Conservation (phyloP, 148 eudicot genomes). For the Talinum fruticosum region DNA sequence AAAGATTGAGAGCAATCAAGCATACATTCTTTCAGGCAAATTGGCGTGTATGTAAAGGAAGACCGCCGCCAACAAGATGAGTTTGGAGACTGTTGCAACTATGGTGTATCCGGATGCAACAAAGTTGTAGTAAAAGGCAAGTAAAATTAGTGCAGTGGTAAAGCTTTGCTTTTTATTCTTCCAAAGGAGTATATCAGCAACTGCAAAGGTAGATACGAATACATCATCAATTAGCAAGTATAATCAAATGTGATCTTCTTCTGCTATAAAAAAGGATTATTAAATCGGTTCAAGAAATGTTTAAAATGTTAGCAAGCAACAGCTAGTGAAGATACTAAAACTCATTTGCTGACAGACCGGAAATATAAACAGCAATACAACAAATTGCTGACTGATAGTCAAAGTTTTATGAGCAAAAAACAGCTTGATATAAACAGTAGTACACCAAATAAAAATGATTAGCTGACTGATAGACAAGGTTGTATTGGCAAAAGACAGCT, state of each 20-base stretch:
- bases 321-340: no score
- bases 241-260: neutral
- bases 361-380: no score
- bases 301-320: no score
- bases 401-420: no score
- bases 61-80: slow-evolving; percentile 45
- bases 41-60: slow-evolving; percentile 70
- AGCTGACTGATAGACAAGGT: no score
- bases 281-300: no score
- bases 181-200: slow-evolving; percentile 83
- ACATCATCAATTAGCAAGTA: slow-evolving; percentile 13
- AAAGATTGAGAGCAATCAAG: slow-evolving; percentile 16
- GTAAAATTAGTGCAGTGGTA: slow-evolving; percentile 39
- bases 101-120: slow-evolving; percentile 64
- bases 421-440: no score
- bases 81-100: slow-evolving; percentile 57
- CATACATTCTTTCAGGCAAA: slow-evolving; percentile 67
- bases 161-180: slow-evolving; percentile 63
- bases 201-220: slow-evolving; percentile 45
- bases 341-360: no score
- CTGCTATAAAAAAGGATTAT: neutral
- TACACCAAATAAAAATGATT: no score
- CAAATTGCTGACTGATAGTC: no score
- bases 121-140: slow-evolving; percentile 67
- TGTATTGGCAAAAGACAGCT: no score